Conservation (phyloP, 768 basidiomycete species). For the Termitomyces sp. region DNA sequence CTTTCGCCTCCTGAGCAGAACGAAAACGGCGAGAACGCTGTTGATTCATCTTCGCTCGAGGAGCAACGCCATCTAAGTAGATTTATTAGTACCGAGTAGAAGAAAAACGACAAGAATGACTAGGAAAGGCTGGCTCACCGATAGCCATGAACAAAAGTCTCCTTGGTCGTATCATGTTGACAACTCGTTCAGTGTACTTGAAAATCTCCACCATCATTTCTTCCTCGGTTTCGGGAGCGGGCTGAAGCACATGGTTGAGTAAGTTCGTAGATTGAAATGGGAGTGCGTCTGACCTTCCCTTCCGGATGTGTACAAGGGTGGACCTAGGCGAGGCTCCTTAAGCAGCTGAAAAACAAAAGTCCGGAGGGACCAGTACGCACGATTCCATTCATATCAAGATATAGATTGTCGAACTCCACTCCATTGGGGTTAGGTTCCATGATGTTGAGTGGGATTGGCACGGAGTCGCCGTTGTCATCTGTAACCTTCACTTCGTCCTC, state of each 20-base stretch:
- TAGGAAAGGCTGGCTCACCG: conserved; percentile 44
- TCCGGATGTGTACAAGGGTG: conserved; percentile 99
- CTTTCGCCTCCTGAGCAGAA: conserved; percentile 90
- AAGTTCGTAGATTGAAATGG: neutral
- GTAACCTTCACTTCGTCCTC: conserved; percentile 74
- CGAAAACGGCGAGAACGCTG: conserved; percentile 97
- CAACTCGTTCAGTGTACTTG: conserved; percentile 93
- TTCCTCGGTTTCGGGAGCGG: conserved; percentile 95
- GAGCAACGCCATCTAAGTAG: conserved; percentile 85
- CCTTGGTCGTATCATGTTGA: conserved; percentile 94
- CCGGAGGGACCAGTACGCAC: conserved; percentile 40
- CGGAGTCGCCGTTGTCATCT: conserved; percentile 60
- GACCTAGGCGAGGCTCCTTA: conserved; percentile 46
- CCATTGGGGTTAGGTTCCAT: conserved; percentile 89
- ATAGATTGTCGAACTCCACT: conserved; percentile 92
- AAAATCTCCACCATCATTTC: conserved; percentile 99
- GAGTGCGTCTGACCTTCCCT: conserved; percentile 62
- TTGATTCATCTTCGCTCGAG: conserved; percentile 99
- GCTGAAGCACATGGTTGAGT: conserved; percentile 38
- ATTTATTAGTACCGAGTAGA: neutral
- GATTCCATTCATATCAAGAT: conserved; percentile 99
- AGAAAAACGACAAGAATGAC: neutral
- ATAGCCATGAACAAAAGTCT: conserved; percentile 98
- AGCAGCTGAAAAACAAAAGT: neutral
- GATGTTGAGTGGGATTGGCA: conserved; percentile 78